A percentile compares a stretch with the other conserved stretches of the same genome.
Conservation (phyloP, 2,329 filamentous ascomycete genomes). For the Neofusicoccum laricinum region DNA sequence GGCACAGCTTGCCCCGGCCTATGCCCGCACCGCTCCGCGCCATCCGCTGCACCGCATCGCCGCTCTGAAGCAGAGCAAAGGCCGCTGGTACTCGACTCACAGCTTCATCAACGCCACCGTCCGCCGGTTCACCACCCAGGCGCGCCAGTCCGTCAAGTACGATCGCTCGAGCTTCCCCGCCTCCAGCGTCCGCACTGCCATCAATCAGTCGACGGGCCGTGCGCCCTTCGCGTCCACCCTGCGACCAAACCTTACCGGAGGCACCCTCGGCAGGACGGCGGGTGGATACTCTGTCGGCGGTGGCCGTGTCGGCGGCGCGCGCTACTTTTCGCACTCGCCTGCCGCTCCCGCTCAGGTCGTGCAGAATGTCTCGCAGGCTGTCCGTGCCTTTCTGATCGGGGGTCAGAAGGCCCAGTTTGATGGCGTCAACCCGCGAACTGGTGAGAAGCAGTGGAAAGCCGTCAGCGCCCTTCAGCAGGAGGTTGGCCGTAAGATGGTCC, state of each 20-base stretch:
- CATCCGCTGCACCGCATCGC: slow-evolving; percentile 62
- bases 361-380: slow-evolving; percentile 89
- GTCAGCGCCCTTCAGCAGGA: slow-evolving; percentile 75
- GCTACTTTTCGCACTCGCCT: slow-evolving; percentile 88
- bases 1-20: slow-evolving; percentile 57
- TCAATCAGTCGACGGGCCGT: slow-evolving; percentile 65
- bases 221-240: slow-evolving; percentile 86
- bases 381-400: slow-evolving; percentile 88
- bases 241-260: slow-evolving; percentile 87
- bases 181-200: slow-evolving; percentile 54
- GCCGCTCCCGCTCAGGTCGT: slow-evolving; percentile 85
- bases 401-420: slow-evolving; percentile 87
- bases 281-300: slow-evolving; percentile 82
- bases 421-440: slow-evolving; percentile 64
- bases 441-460: slow-evolving; percentile 74
- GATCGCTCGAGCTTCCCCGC: slow-evolving; percentile 54
- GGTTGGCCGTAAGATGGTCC: slow-evolving; percentile 64
- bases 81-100: slow-evolving; percentile 62
- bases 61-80: slow-evolving; percentile 62
- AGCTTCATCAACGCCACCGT: slow-evolving; percentile 42
- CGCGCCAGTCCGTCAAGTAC: slow-evolving; percentile 41
- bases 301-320: slow-evolving; percentile 65
- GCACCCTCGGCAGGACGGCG: slow-evolving; percentile 76
- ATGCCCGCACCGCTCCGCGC: slow-evolving; percentile 54
- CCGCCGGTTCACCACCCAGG: slow-evolving; percentile 53